Conservation (phyloP, 176 grass and related monocot genomes). For the Poa annua region DNA sequence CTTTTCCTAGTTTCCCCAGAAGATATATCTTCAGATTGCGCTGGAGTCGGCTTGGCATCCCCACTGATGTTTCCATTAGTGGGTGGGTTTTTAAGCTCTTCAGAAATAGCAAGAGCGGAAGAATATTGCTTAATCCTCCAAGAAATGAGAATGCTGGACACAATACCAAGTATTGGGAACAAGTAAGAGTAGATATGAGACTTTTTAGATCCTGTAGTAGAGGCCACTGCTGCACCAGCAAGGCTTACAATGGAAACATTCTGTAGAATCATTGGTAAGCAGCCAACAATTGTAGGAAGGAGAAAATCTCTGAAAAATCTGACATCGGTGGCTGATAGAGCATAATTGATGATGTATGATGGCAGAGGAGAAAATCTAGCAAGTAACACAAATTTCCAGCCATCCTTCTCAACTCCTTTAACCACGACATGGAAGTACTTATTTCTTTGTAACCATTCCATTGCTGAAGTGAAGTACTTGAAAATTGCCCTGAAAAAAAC, state of each 20-base stretch:
- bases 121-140: constrained; percentile 93
- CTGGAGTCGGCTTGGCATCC: constrained; percentile 27
- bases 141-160: constrained; percentile 84
- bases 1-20: constrained; percentile 44
- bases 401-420: constrained; percentile 86
- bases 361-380: constrained; percentile 92
- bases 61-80: constrained; percentile 27
- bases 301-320: constrained; percentile 90
- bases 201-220: constrained; percentile 69
- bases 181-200: constrained; percentile 70
- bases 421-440: constrained; percentile 86
- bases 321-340: constrained; percentile 81
- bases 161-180: constrained; percentile 82
- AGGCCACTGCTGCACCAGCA: constrained; percentile 80
- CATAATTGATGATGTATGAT: constrained; percentile 95
- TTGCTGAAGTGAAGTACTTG: constrained; percentile 81
- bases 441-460: constrained; percentile 73
- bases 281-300: constrained; percentile 84
- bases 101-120: constrained; percentile 60
- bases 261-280: constrained; percentile 97
- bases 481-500: constrained; percentile 71
- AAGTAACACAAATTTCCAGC: constrained; percentile 95
- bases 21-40: constrained; percentile 9
- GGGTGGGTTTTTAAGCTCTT: constrained; percentile 44
- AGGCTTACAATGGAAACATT: constrained; percentile 93